Conservation (phyloP, 768 basidiomycete genomes). For the Xerocomellus dryophilus region DNA sequence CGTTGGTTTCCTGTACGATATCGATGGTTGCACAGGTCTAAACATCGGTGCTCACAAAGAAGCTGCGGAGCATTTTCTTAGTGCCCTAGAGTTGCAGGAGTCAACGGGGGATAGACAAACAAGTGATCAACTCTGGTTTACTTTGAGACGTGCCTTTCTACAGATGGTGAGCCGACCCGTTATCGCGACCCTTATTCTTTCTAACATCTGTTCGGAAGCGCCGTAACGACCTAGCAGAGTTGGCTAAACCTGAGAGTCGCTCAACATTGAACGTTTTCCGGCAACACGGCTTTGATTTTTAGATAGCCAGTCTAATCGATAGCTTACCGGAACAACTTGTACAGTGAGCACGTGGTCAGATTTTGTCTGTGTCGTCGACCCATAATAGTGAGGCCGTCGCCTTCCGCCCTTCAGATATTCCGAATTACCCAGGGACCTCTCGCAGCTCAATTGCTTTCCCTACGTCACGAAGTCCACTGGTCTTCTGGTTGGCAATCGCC, state of each 20-base stretch:
- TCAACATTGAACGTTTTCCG: slow-evolving; percentile 71
- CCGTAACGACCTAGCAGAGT: slow-evolving; percentile 76
- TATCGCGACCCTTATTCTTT: neutral
- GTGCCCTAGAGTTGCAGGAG: slow-evolving; percentile 78
- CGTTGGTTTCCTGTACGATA: neutral
- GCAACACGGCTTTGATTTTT: slow-evolving; percentile 88
- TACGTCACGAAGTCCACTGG: too few species aligned
- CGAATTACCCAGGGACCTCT: neutral
- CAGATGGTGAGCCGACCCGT: slow-evolving; percentile 57
- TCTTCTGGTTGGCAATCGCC: too few species aligned
- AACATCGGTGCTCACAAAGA: slow-evolving; percentile 96
- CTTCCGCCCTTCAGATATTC: neutral
- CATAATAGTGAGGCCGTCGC: neutral
- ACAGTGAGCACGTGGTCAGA: too few species aligned
- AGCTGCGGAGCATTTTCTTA: slow-evolving; percentile 93
- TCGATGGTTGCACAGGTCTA: slow-evolving; percentile 54
- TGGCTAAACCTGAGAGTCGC: slow-evolving; percentile 60
- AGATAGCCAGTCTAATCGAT: slow-evolving; percentile 15
- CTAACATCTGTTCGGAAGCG: slow-evolving; percentile 43
- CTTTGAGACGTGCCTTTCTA: slow-evolving; percentile 75
- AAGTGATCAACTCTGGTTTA: slow-evolving; percentile 87
- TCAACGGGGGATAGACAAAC: slow-evolving; percentile 60
- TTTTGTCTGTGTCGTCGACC: neutral
- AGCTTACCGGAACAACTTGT: neutral
- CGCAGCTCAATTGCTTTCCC: neutral